phyloP scores from a whole-genome alignment of 148 eudicot species.

The Vaccinium vitisidaea region DNA sequence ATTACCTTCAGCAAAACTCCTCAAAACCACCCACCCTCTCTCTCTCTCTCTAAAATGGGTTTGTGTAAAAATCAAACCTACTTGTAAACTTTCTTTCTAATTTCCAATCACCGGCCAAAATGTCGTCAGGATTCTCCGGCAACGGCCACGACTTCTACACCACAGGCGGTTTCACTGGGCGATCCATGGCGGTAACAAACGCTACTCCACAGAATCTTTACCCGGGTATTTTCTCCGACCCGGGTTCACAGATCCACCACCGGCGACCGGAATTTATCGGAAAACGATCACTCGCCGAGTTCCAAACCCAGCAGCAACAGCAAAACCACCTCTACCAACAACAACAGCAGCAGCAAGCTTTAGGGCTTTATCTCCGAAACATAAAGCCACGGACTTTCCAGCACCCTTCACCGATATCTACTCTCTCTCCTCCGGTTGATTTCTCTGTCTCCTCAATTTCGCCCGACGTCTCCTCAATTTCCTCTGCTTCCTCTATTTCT shows the following conservation, averaged over 20 bases:
- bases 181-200: constrained; percentile 23
- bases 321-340: constrained; percentile 21
- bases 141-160: constrained; percentile 33
- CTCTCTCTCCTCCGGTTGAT: constrained; percentile 33
- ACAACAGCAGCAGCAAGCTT: constrained; percentile 22
- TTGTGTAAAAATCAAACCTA: constrained; percentile 1
- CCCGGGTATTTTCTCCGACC: constrained; percentile 33
- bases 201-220: constrained; percentile 17
- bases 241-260: constrained; percentile 50
- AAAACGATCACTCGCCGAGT: constrained; percentile 70
- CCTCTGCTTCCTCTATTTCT: constrained; percentile 23
- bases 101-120: constrained; percentile 15
- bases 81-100: neutral
- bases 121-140: constrained; percentile 68
- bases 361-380: constrained; percentile 44
- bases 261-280: constrained; percentile 53
- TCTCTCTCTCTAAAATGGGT: constrained; percentile 38
- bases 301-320: constrained; percentile 55
- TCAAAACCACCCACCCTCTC: neutral
- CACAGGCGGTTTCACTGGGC: constrained; percentile 24
- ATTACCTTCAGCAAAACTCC: constrained; percentile 1
- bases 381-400: constrained; percentile 55
- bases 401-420: constrained; percentile 39
- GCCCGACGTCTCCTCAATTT: constrained; percentile 18
- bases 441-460: constrained; percentile 31